Percentiles rank a stretch among this genome's conserved stretches.
Evolutionary conservation across 805 yeast species (phyloP).

Genomic region (Komagataella kurtzmanii): DNA sequence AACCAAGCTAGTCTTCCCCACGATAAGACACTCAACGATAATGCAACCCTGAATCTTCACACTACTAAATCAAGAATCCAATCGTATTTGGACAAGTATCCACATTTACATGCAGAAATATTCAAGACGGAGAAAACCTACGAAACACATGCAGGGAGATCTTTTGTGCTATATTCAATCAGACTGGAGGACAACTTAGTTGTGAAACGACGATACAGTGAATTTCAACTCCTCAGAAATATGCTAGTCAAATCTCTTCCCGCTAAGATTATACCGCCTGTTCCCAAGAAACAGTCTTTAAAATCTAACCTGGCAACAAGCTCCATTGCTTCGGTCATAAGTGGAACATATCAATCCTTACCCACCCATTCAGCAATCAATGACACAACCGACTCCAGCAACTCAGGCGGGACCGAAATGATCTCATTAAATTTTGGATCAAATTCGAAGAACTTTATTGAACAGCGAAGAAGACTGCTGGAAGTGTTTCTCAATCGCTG

Average conservation of each 20-base stretch:
- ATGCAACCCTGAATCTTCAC: constrained; percentile 16
- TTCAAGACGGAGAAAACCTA: constrained; percentile 76
- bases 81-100: constrained; percentile 9
- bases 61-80: constrained; percentile 13
- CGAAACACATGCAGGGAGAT: constrained; percentile 41
- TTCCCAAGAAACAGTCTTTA: constrained; percentile 74
- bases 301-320: constrained; percentile 17
- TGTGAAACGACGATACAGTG: constrained; percentile 81
- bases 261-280: constrained; percentile 78
- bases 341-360: neutral
- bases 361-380: neutral
- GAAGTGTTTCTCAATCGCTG: constrained; percentile 73
- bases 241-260: constrained; percentile 66
- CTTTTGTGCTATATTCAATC: constrained; percentile 72
- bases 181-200: constrained; percentile 33
- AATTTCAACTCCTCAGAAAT: constrained; percentile 74
- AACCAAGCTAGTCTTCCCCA: neutral
- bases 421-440: neutral
- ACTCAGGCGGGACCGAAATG: neutral
- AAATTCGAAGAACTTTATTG: constrained; percentile 15
- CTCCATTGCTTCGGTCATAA: neutral
- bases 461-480: constrained; percentile 63
- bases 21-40: constrained; percentile 7
- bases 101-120: constrained; percentile 21
- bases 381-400: neutral